Evolutionary conservation across 345 rosid genomes (phyloP), one percentile per base, ranked within the genome.

Genomic region (Aquilaria malaccensis): DNA sequence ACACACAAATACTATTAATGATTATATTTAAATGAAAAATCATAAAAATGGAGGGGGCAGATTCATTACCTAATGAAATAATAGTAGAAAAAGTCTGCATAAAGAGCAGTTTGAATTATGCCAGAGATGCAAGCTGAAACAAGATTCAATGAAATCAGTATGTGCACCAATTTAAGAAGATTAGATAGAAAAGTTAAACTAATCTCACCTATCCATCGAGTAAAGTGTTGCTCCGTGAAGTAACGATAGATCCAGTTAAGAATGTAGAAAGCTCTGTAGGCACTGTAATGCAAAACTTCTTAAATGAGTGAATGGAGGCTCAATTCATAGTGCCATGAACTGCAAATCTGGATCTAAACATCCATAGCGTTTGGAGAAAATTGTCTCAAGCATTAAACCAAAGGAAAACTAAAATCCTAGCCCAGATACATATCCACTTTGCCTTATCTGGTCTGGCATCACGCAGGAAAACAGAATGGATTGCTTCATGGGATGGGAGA

Each of bases 71-170:
- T 92, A 31, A 85, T 52, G 74, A 89, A 89, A 72, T 92, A 92
- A 77, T 85, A 92, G 70, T 92, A 92, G 76, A 92, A 92, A 86
- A 92, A 92, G 72, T 92, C 96, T 0, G 89, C 97, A 45, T 92
- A 89, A 13, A 92, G 85, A 61, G 84, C 95, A 51, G 93, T 92
- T 68, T 92, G 98, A 72, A 86, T 64, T 48, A 92, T 76, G 66
- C 97, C 98, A 22, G 96, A 87, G 45, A 85, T 43, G 30, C 95
- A 89, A 66, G 96, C 98, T 92, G 92, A 66, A 67, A 68, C 32
- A 30, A 63, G 43, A 45, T 9, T 52, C 0, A 66, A 6, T 56
- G 15, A 56, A 48, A 57, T 68, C 55, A 67, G 70, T 41, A 59
- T 22, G 29, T 22, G 12, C 2, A 41, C 14, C 4, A n/a, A 0